Conservation (phyloP, 192 early-diverging fungal species). For the Rhizophlyctis rosea region DNA sequence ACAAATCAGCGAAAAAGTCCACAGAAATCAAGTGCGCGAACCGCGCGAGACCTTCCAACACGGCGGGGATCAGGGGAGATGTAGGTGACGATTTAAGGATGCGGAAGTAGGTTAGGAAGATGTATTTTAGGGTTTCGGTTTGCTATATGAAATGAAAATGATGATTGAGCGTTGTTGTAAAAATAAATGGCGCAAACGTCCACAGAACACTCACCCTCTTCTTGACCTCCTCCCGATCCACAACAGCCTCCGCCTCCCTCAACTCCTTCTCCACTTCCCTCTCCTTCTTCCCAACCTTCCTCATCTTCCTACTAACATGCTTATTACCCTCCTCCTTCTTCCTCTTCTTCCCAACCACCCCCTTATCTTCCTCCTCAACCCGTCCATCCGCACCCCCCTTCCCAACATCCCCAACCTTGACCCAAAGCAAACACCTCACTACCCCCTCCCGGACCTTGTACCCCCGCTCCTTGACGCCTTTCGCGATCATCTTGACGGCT, state of each 20-base stretch:
- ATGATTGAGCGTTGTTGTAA: too few species aligned
- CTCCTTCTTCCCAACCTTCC: slow-evolving; percentile 71
- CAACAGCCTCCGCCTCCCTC: slow-evolving; percentile 87
- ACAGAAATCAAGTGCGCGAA: slow-evolving; percentile 97
- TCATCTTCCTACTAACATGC: slow-evolving; percentile 47
- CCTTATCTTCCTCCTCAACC: slow-evolving; percentile 24
- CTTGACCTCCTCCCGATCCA: slow-evolving; percentile 77
- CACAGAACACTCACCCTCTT: slow-evolving; percentile 61
- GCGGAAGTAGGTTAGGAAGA: slow-evolving; percentile 93
- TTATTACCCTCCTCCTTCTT: slow-evolving; percentile 48
- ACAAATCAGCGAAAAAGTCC: slow-evolving; percentile 90
- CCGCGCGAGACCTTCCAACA: slow-evolving; percentile 75
- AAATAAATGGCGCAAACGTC: too few species aligned
- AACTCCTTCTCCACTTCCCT: slow-evolving; percentile 74
- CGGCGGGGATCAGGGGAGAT: slow-evolving; percentile 69
- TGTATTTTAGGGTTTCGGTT: slow-evolving; percentile 88
- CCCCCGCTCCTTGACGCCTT: slow-evolving; percentile 77
- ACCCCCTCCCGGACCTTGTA: slow-evolving; percentile 64
- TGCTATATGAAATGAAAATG: too few species aligned
- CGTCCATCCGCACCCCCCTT: slow-evolving; percentile 4
- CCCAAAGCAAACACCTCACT: slow-evolving; percentile 68
- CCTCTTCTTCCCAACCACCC: slow-evolving; percentile 23
- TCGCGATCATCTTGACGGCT: slow-evolving; percentile 79
- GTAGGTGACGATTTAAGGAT: slow-evolving; percentile 82
- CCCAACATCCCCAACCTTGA: slow-evolving; percentile 25